Evolutionary conservation across 805 yeast genomes (phyloP), one percentile per base, ranked within the genome.

Genomic region (Kodamaea restingae): DNA sequence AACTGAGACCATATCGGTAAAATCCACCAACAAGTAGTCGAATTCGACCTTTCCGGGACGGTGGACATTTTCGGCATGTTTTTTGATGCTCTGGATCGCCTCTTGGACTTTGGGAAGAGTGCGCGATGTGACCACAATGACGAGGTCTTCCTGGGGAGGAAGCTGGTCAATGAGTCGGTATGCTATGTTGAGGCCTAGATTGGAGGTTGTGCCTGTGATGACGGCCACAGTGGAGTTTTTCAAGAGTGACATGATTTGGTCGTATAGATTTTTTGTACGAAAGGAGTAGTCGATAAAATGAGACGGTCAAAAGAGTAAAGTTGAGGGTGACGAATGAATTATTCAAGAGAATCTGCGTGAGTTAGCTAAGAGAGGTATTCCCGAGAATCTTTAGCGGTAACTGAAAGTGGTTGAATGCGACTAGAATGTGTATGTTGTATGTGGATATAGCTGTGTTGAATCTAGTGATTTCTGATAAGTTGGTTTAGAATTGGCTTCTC

Each of bases 1-100:
- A 10, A 90, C 76, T 1, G 96, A 85, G 7, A 87, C 82, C 96
- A 90, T 88, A 52, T 85, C 78, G 9, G 90, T 75, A 58, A 91
- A 88, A 57, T 93, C 98, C n/a, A 93, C 80, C 35, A 93, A 65
- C 2, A 90, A 54, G 51, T 93, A 93, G 62, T 93, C 98, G 54
- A 82, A 91, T 54, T 87, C 95, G 4, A 88, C 71, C 20, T 71
- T 65, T 0, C 80, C 84, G 2, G 63, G 56, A 33, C 87, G 70
- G 27, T 58, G 55, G 0, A 58, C 54, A 10, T 48, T 40, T 10
- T 50, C 46, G 22, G 58, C 54, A 55, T 70, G 73, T 6, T 61
- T 54, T 43, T 78, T 73, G 40, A 56, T 50, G 20, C 35, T 34
- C 18, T 67, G 70, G 36, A 91, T 85, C 15, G 81, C 81, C 46